Evolutionary conservation across 2,329 filamentous ascomycete genomes (phyloP), one percentile per base, ranked within the genome.

Genomic region (Ophioceras dolichostomum): DNA sequence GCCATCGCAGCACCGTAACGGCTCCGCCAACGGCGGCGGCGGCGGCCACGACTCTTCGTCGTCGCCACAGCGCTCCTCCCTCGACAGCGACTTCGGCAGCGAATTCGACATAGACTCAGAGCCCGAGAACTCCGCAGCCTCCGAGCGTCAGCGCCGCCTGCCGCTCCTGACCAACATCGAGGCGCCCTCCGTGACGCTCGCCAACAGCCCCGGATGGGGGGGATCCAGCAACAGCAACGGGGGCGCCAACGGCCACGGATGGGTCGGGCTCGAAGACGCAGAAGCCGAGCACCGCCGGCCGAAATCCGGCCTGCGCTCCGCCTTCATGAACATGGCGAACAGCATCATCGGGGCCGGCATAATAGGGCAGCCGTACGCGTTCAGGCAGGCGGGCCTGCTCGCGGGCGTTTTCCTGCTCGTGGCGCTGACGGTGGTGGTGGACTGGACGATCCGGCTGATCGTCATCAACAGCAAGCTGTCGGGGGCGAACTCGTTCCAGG

Each of bases 271-370:
- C 21, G 18, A 33, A 13, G 32, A 24, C 20, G 57, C 65, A 19
- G 56, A 65, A 37, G 53, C 62, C 30, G 34, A 36, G 3, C 34
- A 27, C 18, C 18, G 28, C 29, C 71, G 88, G 39, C 87, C 89
- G 33, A 89, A 89, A 61, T 94, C 85, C 40, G 82, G 83, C 5
- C 70, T 96, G 61, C 70, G 73, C 43, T 85, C 82, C 55, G 89
- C 91, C 3, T 96, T 98, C 49, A 94, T 96, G 87, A 98, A 98
- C 62, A 98, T 98, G 91, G 89, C 91, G 44, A 98, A 98, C 64
- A 93, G 84, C 50, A 98, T 98, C 56, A 95, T 98, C 47, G 78
- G 77, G 28, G 78, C 77, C 2, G 76, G 77, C 37, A 81, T 81
- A 57, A 80, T 81, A 51, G 76, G 84, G 4, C 91, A 98, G 61